phyloP scores from a whole-genome alignment of 768 basidiomycete species.

The Agrocybe praecox region DNA sequence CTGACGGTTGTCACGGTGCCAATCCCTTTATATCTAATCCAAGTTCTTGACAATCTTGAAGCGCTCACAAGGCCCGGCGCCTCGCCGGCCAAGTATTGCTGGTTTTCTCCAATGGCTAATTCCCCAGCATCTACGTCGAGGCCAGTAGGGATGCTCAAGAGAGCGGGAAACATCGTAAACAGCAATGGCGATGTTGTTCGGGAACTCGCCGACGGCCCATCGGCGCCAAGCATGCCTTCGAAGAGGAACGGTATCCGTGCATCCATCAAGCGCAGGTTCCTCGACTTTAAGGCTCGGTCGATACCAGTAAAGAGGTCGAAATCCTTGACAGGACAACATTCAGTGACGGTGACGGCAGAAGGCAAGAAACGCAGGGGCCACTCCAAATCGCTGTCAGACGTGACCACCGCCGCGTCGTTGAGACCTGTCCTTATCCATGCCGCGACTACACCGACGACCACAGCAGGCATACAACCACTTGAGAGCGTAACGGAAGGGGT shows the following conservation, averaged over 20 bases:
- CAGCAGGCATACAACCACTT: constrained; percentile 5
- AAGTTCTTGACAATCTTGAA: not conserved
- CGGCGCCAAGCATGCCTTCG: not conserved
- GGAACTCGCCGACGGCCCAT: constrained; percentile 18
- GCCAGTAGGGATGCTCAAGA: constrained; percentile 26
- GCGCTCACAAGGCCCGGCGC: not conserved
- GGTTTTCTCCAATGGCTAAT: constrained; percentile 10
- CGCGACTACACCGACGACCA: not conserved
- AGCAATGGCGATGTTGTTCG: constrained; percentile 27
- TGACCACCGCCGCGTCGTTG: not conserved
- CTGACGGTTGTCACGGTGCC: not conserved
- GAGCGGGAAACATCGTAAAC: constrained; percentile 39
- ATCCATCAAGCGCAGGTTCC: constrained; percentile 19
- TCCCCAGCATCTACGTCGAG: not conserved
- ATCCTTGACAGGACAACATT: constrained; percentile 18
- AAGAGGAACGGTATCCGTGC: constrained; percentile 8
- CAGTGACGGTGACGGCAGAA: not conserved
- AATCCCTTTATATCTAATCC: not conserved
- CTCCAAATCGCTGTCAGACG: constrained; percentile 18
- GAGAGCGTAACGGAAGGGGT: constrained; percentile 12
- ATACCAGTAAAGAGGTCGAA: constrained; percentile 32
- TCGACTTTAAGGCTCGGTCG: constrained; percentile 27
- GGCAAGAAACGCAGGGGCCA: constrained; percentile 8
- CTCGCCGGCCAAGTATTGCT: not conserved
- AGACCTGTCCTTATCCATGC: not conserved